Conservation (phyloP, 164 flowering plant genomes). For the Macadamia integrifolia region DNA sequence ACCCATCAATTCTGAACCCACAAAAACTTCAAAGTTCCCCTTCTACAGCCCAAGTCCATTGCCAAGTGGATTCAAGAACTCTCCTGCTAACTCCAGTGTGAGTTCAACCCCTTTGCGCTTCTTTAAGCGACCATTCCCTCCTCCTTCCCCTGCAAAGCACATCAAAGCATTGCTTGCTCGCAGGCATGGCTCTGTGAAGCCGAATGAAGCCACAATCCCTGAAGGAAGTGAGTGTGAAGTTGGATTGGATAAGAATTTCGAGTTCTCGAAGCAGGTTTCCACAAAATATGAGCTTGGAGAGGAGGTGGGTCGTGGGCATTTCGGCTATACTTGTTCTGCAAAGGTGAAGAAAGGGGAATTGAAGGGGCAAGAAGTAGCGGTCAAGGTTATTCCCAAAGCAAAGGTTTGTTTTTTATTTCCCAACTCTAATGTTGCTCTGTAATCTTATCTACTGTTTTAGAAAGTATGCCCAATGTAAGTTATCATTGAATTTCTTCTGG, state of each 20-base stretch:
- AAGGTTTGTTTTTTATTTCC: conserved; percentile 43
- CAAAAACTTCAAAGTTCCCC: conserved; percentile 52
- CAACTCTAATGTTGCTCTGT: not conserved
- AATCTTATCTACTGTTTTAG: no score
- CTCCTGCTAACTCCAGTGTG: conserved; percentile 66
- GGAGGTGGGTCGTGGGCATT: conserved; percentile 93
- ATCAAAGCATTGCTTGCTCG: conserved; percentile 77
- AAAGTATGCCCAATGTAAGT: no score
- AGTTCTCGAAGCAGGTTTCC: conserved; percentile 59
- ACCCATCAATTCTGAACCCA: conserved; percentile 18
- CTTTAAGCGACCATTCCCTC: conserved; percentile 85
- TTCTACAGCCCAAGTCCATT: conserved; percentile 87
- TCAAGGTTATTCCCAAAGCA: conserved; percentile 85
- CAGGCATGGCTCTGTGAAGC: conserved; percentile 86
- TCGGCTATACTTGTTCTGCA: conserved; percentile 85
- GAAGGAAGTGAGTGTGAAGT: conserved; percentile 67
- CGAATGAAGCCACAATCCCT: conserved; percentile 84
- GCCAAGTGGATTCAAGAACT: conserved; percentile 59
- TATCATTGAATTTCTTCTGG: no score
- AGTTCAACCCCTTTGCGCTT: conserved; percentile 68
- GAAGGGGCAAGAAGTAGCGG: conserved; percentile 91
- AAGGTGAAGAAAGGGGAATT: conserved; percentile 75
- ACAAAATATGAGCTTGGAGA: conserved; percentile 80
- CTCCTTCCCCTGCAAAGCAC: conserved; percentile 99
- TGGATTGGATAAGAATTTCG: conserved; percentile 81